A percentile compares a stretch with the other conserved stretches of the same genome.
Conservation (phyloP, 2,329 filamentous ascomycete species). For the Simplicillium sp. region DNA sequence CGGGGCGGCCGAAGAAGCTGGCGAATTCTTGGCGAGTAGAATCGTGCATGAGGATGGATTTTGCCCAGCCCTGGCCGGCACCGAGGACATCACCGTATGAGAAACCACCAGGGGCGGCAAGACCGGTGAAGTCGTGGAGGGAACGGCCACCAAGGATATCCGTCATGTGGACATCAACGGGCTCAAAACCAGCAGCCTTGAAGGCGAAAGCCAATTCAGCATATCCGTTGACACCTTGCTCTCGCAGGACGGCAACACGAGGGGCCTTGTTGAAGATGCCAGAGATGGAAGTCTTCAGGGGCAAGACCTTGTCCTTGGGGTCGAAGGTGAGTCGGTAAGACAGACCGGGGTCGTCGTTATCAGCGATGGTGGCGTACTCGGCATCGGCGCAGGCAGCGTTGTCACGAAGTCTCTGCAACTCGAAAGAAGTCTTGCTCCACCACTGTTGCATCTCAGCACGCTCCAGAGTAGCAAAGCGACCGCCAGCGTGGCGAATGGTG, state of each 20-base stretch:
- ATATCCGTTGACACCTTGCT: conserved; percentile 92
- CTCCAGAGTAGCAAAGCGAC: conserved; percentile 58
- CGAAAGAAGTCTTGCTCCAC: conserved; percentile 82
- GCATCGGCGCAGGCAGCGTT: conserved; percentile 79
- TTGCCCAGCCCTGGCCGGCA: conserved; percentile 94
- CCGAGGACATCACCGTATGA: conserved; percentile 81
- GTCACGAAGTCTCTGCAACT: conserved; percentile 85
- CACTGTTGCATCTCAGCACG: conserved; percentile 71
- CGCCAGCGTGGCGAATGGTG: conserved; percentile 61
- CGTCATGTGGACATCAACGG: conserved; percentile 94
- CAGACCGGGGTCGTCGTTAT: conserved; percentile 72
- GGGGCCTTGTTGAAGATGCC: conserved; percentile 49
- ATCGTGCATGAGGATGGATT: conserved; percentile 80
- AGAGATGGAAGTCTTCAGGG: conserved; percentile 37
- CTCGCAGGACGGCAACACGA: conserved; percentile 83
- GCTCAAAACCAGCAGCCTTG: conserved; percentile 79
- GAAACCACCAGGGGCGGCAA: conserved; percentile 95
- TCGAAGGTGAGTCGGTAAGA: conserved; percentile 76
- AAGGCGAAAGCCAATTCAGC: conserved; percentile 99
- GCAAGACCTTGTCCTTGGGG: conserved; percentile 66
- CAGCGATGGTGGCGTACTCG: conserved; percentile 67
- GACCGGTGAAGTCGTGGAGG: conserved; percentile 72
- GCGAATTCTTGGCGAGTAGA: conserved; percentile 69
- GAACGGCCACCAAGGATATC: conserved; percentile 76
- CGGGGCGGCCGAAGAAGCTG: conserved; percentile 69